Evolutionary conservation across 176 grass and related monocot genomes (phyloP), one percentile per base, ranked within the genome.

Genomic region (Eremochloa ophiuroides): DNA sequence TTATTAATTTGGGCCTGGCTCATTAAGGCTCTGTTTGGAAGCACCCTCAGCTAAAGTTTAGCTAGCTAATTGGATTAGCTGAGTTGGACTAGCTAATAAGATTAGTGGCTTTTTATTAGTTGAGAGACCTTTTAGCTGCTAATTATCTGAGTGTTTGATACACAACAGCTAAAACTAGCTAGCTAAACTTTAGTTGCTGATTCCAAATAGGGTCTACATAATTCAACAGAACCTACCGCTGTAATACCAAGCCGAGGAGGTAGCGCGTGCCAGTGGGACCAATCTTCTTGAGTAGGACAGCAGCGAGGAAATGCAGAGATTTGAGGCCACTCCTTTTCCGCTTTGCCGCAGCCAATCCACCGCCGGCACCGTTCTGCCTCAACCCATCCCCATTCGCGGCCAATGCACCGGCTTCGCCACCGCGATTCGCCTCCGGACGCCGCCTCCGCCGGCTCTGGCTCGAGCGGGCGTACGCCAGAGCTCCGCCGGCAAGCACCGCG

Each of bases 221-320:
- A n/a, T n/a, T n/a, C n/a, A n/a, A n/a, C 14, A 41, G 62, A 78
- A 89, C 86, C 84, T 84, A 99, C 96, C 0, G 85, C 82, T 17
- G 85, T 93, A 91, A 7, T 38, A 85, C 84, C 73, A 99, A 89
- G 38, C 86, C 87, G 14, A 99, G 58, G 37, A 99, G 91, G 79
- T 88, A 89, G 25, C 87, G 82, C 20, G 87, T 87, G 75, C 96
- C 93, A 14, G 72, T 90, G 44, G 91, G 68, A 12, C 88, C 93
- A 58, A 99, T 99, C 82, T 85, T 86, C 59, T 93, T 95, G 35
- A 93, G 88, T 43, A 99, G 80, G 75, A 95, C 95, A 80, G 90
- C 84, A 64, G 93, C 87, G 70, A 99, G 56, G 90, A 95, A 80
- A 79, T 95, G 93, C 38, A 99, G n/a, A 79, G 96, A 95, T 79